Percentiles rank a stretch among this genome's conserved stretches.
phyloP scores from a whole-genome alignment of 352 stramenopile species.

The Globisporangium cederbergense region DNA sequence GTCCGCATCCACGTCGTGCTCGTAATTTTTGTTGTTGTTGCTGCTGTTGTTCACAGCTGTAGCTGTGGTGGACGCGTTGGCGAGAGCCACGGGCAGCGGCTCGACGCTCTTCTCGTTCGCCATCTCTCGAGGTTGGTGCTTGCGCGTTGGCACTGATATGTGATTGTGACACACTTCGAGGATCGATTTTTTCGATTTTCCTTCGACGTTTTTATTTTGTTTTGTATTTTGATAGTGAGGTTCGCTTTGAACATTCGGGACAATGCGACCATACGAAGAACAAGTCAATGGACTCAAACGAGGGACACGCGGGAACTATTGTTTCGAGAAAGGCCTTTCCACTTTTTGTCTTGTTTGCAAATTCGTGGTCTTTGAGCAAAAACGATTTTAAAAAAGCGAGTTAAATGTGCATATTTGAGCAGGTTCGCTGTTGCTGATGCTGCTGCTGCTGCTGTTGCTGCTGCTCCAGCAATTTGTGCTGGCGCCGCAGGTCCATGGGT shows the following conservation, averaged over 20 bases:
- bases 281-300: not conserved
- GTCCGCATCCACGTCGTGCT: slow-evolving; percentile 36
- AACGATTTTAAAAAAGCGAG: too few species aligned
- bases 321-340: not conserved
- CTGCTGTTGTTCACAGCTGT: not conserved
- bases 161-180: slow-evolving; percentile 10
- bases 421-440: slow-evolving; percentile 10
- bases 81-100: slow-evolving; percentile 4
- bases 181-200: too few species aligned
- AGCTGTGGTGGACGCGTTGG: not conserved
- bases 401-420: too few species aligned
- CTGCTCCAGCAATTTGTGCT: slow-evolving; percentile 16
- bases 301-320: slow-evolving; percentile 1
- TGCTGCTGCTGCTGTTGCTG: slow-evolving; percentile 9
- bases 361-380: too few species aligned
- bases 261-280: too few species aligned
- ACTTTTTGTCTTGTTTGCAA: too few species aligned
- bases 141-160: not conserved
- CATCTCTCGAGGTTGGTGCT: slow-evolving; percentile 16
- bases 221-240: too few species aligned
- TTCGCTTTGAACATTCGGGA: too few species aligned
- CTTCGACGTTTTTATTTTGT: not conserved
- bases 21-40: slow-evolving; percentile 16
- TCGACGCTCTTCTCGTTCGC: slow-evolving; percentile 26
- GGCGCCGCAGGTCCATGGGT: slow-evolving; percentile 25